Percentiles rank a stretch among this genome's conserved stretches.
Conservation (phyloP, 2,329 filamentous ascomycete genomes). For the Stromatinia cepivora region DNA sequence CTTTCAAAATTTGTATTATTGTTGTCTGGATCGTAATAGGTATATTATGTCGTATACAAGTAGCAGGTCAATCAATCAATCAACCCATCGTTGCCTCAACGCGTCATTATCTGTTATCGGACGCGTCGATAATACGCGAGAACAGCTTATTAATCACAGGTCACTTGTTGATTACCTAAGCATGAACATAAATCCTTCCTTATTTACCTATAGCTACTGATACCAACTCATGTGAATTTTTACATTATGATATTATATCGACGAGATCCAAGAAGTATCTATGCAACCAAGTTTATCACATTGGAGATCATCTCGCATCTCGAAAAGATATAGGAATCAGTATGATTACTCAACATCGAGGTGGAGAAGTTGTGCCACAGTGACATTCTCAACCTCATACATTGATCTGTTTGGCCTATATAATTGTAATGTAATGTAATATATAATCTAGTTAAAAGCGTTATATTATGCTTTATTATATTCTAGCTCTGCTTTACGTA, state of each 20-base stretch:
- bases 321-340: no score
- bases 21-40: not conserved
- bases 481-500: no score
- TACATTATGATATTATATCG: not conserved
- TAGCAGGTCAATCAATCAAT: no score
- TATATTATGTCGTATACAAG: not conserved
- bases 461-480: no score
- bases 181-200: not conserved
- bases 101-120: conserved; percentile 13
- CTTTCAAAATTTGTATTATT: not conserved
- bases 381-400: conserved; percentile 5
- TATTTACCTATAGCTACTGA: no score
- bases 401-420: not conserved
- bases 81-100: conserved; percentile 4
- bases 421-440: no score
- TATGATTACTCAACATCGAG: not conserved
- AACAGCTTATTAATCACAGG: not conserved
- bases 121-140: not conserved
- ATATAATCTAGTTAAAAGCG: no score
- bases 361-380: not conserved
- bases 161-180: not conserved
- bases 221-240: no score
- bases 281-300: no score
- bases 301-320: not conserved
- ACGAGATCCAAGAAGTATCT: not conserved